Evolutionary conservation across 331 rosid species (phyloP).

Genomic region (Dryas integrifolia): DNA sequence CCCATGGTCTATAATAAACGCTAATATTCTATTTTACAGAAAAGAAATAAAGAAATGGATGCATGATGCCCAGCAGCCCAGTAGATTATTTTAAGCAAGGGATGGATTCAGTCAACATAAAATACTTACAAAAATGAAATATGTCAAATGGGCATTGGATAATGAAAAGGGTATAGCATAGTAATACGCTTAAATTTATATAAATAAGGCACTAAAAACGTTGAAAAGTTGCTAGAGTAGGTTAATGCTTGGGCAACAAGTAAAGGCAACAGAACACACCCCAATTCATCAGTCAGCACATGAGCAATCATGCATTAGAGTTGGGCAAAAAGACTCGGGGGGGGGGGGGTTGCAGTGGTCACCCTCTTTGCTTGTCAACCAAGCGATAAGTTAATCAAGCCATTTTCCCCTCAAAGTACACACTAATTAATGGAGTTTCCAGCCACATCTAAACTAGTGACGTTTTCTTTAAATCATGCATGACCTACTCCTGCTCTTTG

Average conservation of each 20-base stretch:
- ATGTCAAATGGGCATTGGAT: not conserved
- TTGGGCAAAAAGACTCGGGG: not conserved
- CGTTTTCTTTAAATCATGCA: slow-evolving; percentile 4
- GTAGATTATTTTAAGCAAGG: not conserved
- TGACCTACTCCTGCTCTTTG: not conserved
- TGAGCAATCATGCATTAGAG: slow-evolving; percentile 20
- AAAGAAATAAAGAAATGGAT: too few relatives aligned
- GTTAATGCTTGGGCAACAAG: slow-evolving; percentile 54
- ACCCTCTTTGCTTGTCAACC: slow-evolving; percentile 42
- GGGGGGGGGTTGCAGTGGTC: not conserved
- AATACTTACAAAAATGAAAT: not conserved
- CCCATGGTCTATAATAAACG: not conserved
- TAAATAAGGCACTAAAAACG: not conserved
- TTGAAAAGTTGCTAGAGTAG: slow-evolving; percentile 31
- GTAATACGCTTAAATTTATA: too few relatives aligned
- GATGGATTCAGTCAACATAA: slow-evolving; percentile 7
- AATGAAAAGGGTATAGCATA: not conserved
- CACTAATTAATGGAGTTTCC: slow-evolving; percentile 2
- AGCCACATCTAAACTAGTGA: not conserved
- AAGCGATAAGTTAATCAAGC: slow-evolving; percentile 32
- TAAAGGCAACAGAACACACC: slow-evolving; percentile 30
- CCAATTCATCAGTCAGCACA: slow-evolving; percentile 21
- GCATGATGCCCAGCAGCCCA: too few relatives aligned
- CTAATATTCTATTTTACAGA: too few relatives aligned
- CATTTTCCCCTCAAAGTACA: not conserved